These are phyloP conservation scores for Schwanniomyces pseudopolymorphus DNA, from an alignment of 805 yeast species.

Conservation along the genomic window DNA sequence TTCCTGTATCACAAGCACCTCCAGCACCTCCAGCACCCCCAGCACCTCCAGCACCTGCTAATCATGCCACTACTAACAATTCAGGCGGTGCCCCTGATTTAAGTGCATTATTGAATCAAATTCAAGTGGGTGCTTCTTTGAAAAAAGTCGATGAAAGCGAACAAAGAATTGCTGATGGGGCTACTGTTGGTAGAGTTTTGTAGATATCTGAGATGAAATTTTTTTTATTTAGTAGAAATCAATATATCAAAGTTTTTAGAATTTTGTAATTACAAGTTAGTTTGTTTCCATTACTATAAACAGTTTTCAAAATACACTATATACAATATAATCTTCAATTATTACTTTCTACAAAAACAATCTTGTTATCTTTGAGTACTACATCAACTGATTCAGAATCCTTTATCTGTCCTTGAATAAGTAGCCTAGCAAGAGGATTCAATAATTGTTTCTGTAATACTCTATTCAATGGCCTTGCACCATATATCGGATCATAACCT, in stretches of 20 bases:
- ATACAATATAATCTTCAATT: constrained; percentile 2
- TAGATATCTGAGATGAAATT: constrained; percentile 3
- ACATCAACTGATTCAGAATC: constrained; percentile 35
- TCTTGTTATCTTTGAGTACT: constrained; percentile 20
- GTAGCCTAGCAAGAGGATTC: constrained; percentile 79
- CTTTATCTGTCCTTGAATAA: constrained; percentile 76
- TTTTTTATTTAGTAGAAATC: neutral
- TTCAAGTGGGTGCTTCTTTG: constrained; percentile 50
- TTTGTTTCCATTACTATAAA: neutral
- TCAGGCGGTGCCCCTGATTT: constrained; percentile 37
- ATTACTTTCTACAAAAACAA: constrained; percentile 34
- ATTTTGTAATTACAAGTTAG: too few relatives aligned
- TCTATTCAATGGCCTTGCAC: constrained; percentile 95
- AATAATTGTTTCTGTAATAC: constrained; percentile 79
- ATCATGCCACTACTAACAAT: constrained; percentile 23
- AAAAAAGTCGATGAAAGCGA: constrained; percentile 51
- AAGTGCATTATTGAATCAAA: constrained; percentile 56
- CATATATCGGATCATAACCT: constrained; percentile 91
- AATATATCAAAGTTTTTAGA: neutral
- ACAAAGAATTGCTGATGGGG: constrained; percentile 46
- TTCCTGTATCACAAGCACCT: constrained; percentile 10
- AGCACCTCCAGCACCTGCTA: constrained; percentile 32
- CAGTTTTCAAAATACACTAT: neutral
- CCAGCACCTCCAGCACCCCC: constrained; percentile 22
- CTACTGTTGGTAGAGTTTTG: constrained; percentile 51